Conservation (phyloP, 2,329 filamentous ascomycete species). For the Penicillium sp. region DNA sequence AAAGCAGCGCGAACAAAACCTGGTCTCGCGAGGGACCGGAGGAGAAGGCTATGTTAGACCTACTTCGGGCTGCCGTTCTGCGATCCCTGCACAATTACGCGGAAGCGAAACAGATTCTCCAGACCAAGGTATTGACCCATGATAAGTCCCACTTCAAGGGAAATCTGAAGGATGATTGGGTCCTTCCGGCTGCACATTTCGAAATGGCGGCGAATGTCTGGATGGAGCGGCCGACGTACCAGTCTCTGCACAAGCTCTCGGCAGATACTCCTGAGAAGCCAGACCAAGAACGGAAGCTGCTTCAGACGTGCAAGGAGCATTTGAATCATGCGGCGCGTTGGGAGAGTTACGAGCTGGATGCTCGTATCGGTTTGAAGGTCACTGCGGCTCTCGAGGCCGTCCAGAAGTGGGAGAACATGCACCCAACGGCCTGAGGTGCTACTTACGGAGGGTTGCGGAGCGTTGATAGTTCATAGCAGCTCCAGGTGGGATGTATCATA, state of each 20-base stretch:
- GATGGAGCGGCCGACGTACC: conserved; percentile 61
- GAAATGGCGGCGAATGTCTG: conserved; percentile 84
- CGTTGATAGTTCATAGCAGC: background rate
- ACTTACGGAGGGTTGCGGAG: background rate
- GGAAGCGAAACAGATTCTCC: conserved; percentile 68
- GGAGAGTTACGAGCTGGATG: conserved; percentile 66
- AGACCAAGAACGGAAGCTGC: conserved; percentile 41
- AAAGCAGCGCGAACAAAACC: conserved; percentile 59
- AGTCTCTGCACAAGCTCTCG: conserved; percentile 35
- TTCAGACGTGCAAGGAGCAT: conserved; percentile 59
- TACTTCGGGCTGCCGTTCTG: conserved; percentile 69
- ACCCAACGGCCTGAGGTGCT: conserved; percentile 20
- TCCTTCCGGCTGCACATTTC: conserved; percentile 76
- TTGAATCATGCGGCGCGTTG: conserved; percentile 61
- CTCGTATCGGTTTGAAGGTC: conserved; percentile 56
- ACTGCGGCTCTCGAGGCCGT: conserved; percentile 52
- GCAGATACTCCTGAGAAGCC: conserved; percentile 9
- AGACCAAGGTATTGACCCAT: conserved; percentile 65
- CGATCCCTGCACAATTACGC: conserved; percentile 65
- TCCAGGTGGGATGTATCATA: background rate
- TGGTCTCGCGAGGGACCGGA: conserved; percentile 60
- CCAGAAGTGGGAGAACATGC: conserved; percentile 46
- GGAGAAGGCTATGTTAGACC: conserved; percentile 65
- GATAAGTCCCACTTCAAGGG: conserved; percentile 58
- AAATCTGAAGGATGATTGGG: conserved; percentile 58